Conservation (phyloP, 208 protist genomes). For the Leishmania mexicana region DNA sequence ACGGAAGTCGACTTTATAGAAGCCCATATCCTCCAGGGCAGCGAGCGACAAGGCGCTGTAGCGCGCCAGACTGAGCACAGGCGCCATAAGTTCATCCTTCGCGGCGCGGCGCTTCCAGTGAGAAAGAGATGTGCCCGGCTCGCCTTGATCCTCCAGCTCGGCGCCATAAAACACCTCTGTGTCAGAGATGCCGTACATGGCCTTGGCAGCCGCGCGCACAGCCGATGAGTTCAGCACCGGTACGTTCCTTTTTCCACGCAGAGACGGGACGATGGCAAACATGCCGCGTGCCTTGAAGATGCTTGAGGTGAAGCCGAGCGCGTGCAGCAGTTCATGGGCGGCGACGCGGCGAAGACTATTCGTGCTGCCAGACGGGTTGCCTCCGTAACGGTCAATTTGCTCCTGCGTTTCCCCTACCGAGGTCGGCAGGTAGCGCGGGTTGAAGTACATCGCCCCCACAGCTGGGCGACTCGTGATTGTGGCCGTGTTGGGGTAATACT, state of each 20-base stretch:
- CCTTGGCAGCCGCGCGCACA: conserved; percentile 36
- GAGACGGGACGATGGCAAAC: conserved; percentile 3
- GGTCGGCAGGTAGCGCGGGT: conserved; percentile 14
- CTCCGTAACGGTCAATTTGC: conserved; percentile 5
- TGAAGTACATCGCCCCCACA: conserved; percentile 47
- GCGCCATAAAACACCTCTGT: conserved; percentile 47
- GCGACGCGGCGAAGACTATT: conserved; percentile 19
- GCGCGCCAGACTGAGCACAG: conserved; percentile 26
- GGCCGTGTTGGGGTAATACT: conserved; percentile 9
- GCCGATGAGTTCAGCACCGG: conserved; percentile 36
- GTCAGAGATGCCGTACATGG: conserved; percentile 49
- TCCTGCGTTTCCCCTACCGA: conserved; percentile 1
- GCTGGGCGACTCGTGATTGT: conserved; percentile 27
- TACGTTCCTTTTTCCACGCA: conserved; percentile 41
- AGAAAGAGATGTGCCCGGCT: conserved; percentile 22
- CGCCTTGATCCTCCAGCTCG: conserved; percentile 69
- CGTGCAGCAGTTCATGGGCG: conserved; percentile 86
- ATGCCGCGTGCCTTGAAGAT: conserved; percentile 26
- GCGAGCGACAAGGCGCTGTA: conserved; percentile 79
- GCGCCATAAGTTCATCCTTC: conserved; percentile 87
- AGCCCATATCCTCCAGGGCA: conserved; percentile 76
- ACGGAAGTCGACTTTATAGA: conserved; percentile 66
- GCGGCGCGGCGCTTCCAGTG: conserved; percentile 89
- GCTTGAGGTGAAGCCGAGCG: conserved; percentile 64
- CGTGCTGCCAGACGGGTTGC: conserved; percentile 4